Conservation (phyloP, 352 stramenopile species). For the Thraustochytrium sp. region DNA sequence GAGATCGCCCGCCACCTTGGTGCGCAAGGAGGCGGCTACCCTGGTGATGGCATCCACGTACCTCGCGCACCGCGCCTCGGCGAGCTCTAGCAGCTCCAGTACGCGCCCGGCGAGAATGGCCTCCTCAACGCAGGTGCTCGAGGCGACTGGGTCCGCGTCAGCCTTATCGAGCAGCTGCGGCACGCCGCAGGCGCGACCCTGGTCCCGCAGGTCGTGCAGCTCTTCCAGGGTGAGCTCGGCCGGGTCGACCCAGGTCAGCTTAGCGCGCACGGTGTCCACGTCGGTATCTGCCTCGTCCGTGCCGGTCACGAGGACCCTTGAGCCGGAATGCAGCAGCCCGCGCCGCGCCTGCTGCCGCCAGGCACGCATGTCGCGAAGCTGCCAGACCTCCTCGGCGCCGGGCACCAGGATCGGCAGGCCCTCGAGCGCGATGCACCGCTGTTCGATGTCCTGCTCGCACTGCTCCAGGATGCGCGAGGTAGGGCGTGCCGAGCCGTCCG, state of each 20-base stretch:
- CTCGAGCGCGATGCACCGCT: conserved; percentile 1
- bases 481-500: background rate
- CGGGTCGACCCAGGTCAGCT: background rate
- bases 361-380: background rate
- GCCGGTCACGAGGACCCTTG: background rate
- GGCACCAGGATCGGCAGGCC: background rate
- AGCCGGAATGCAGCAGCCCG: background rate
- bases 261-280: background rate
- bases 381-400: background rate
- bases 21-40: background rate
- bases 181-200: background rate
- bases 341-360: background rate
- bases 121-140: background rate
- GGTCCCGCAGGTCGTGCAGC: background rate
- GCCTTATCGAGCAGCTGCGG: background rate
- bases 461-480: background rate
- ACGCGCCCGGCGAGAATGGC: background rate
- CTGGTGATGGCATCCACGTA: background rate
- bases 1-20: too few species aligned
- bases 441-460: background rate
- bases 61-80: background rate
- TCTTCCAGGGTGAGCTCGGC: background rate
- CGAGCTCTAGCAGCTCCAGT: background rate
- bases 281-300: background rate
- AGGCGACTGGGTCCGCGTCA: background rate